Evolutionary conservation across 495 filamentous ascomycete genomes (phyloP).

Genomic region (Aspergillus baeticus): DNA sequence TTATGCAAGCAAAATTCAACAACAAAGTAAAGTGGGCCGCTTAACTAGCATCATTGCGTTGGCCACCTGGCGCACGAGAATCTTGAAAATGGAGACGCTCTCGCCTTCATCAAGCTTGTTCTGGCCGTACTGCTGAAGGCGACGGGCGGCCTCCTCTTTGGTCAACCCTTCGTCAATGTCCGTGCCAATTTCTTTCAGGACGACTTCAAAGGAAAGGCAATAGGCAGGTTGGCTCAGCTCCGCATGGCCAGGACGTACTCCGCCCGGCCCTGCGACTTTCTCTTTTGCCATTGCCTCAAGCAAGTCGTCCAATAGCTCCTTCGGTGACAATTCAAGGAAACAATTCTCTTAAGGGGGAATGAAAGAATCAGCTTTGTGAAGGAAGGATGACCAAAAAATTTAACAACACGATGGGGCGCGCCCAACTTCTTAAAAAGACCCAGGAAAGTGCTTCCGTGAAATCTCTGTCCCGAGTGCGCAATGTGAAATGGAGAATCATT

Average conservation of each 20-base stretch:
- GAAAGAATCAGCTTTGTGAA: background rate
- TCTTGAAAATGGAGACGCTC: slow-evolving; percentile 56
- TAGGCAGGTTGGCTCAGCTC: slow-evolving; percentile 55
- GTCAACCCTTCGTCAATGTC: slow-evolving; percentile 62
- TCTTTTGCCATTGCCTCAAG: slow-evolving; percentile 1
- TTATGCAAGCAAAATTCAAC: background rate
- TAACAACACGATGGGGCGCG: background rate
- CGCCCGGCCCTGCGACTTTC: slow-evolving; percentile 1
- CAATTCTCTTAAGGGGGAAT: background rate
- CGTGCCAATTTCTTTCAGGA: slow-evolving; percentile 56
- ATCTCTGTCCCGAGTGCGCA: background rate
- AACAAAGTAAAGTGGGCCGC: slow-evolving; percentile 6
- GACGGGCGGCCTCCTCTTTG: slow-evolving; percentile 49
- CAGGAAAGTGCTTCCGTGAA: too few species aligned
- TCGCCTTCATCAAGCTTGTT: slow-evolving; percentile 62
- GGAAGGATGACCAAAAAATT: background rate
- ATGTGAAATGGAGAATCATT: background rate
- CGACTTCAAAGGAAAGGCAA: slow-evolving; percentile 53
- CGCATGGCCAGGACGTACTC: background rate
- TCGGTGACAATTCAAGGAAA: background rate
- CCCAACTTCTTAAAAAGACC: too few species aligned
- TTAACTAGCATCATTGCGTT: slow-evolving; percentile 66
- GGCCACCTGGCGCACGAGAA: slow-evolving; percentile 60
- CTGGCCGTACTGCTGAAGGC: slow-evolving; percentile 56
- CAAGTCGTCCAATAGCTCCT: background rate